Percentiles rank a stretch among this genome's conserved stretches.
phyloP scores from a whole-genome alignment of 2,329 filamentous ascomycete genomes.

The Beauveria sp. region DNA sequence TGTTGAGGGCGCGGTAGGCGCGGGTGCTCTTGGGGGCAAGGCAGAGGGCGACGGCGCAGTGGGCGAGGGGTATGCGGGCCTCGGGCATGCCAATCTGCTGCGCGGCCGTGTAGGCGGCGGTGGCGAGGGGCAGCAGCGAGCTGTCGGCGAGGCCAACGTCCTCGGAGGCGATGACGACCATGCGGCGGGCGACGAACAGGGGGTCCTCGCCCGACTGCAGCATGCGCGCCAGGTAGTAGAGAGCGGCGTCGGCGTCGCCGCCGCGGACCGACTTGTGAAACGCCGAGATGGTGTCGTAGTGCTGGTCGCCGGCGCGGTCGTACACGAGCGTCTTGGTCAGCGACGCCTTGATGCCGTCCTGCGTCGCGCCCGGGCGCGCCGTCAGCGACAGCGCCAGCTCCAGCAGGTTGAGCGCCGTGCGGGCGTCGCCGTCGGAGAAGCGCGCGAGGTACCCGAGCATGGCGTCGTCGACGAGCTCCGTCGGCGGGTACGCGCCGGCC shows the following conservation, averaged over 20 bases:
- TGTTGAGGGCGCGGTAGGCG: conserved; percentile 74
- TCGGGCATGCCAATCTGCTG: conserved; percentile 96
- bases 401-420: conserved; percentile 85
- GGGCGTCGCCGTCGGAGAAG: conserved; percentile 87
- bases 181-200: conserved; percentile 81
- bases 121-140: conserved; percentile 73
- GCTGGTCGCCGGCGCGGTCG: conserved; percentile 88
- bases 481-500: conserved; percentile 30
- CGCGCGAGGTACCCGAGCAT: conserved; percentile 74
- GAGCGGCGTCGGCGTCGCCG: conserved; percentile 73
- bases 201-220: conserved; percentile 91
- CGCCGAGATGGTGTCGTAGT: conserved; percentile 95
- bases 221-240: conserved; percentile 96
- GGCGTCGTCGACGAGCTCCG: conserved; percentile 63
- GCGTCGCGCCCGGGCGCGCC: conserved; percentile 54
- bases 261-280: conserved; percentile 95
- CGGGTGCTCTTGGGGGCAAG: conserved; percentile 80
- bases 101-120: conserved; percentile 75
- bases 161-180: conserved; percentile 92
- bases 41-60: conserved; percentile 74
- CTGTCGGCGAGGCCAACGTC: conserved; percentile 90
- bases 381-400: conserved; percentile 75
- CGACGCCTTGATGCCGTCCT: conserved; percentile 68
- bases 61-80: conserved; percentile 83
- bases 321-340: conserved; percentile 92